A percentile compares a stretch with the other conserved stretches of the same genome.
phyloP scores from a whole-genome alignment of 2,329 filamentous ascomycete genomes.

The Fusarium sambucinum region DNA sequence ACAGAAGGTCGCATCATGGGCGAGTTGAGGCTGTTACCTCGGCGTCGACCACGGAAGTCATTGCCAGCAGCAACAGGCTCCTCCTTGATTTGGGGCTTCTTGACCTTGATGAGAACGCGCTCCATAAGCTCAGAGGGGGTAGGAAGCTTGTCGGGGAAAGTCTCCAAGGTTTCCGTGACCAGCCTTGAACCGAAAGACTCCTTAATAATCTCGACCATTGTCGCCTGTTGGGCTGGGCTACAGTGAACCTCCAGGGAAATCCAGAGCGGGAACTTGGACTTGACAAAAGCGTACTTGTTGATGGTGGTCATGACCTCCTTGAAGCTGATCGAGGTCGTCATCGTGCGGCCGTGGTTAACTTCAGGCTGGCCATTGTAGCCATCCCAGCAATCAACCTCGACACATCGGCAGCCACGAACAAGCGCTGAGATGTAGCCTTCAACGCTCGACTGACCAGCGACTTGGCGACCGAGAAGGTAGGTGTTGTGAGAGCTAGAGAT shows the following conservation, averaged over 20 bases:
- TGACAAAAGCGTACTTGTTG: conserved; percentile 91
- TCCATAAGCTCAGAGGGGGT: conserved; percentile 87
- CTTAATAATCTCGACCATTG: conserved; percentile 92
- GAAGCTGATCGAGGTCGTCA: conserved; percentile 91
- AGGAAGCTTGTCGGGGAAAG: conserved; percentile 76
- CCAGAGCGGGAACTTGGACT: conserved; percentile 89
- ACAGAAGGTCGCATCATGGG: conserved; percentile 67
- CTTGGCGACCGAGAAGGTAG: conserved; percentile 91
- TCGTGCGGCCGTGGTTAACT: conserved; percentile 89
- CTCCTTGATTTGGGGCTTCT: conserved; percentile 71
- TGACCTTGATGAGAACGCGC: conserved; percentile 93
- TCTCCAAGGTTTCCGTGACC: conserved; percentile 79
- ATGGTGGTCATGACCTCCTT: conserved; percentile 92
- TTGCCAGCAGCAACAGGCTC: conserved; percentile 52
- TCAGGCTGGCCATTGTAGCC: conserved; percentile 87
- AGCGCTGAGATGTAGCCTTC: conserved; percentile 95
- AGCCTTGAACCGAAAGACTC: conserved; percentile 85
- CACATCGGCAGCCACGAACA: conserved; percentile 89
- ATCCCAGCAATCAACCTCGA: conserved; percentile 99
- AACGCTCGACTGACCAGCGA: conserved; percentile 89
- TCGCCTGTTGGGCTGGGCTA: conserved; percentile 81
- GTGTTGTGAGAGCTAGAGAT: conserved; percentile 99
- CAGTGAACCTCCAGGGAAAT: conserved; percentile 97
- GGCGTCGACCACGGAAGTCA: conserved; percentile 60
- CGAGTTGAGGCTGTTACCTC: conserved; percentile 81